These are phyloP conservation scores for Scutellaria barbata DNA, from an alignment of 257 asterid species.

Conservation along the genomic window DNA sequence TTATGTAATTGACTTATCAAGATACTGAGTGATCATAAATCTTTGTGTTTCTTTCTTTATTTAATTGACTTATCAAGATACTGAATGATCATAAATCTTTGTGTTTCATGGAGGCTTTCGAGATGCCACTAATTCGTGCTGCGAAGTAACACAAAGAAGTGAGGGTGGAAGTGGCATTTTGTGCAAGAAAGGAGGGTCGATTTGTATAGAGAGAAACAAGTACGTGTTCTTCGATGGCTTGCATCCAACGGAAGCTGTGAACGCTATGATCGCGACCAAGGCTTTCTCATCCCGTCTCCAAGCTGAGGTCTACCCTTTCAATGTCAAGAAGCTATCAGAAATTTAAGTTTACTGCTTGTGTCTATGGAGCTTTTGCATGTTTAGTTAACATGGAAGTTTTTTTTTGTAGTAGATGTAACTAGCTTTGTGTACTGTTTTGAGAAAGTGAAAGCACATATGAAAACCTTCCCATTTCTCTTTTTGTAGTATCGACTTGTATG, in stretches of 20 bases:
- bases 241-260: constrained; percentile 81
- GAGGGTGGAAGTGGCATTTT: constrained; percentile 59
- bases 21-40: not conserved
- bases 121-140: constrained; percentile 51
- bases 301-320: constrained; percentile 65
- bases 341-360: constrained; percentile 24
- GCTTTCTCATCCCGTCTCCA: constrained; percentile 50
- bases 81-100: not conserved
- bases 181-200: constrained; percentile 63
- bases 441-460: not conserved
- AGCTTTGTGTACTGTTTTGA: not conserved
- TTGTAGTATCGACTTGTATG: not conserved
- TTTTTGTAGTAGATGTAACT: not conserved
- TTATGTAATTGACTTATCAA: not conserved
- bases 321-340: constrained; percentile 49
- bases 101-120: constrained; percentile 46
- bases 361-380: not conserved
- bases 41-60: not conserved
- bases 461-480: not conserved
- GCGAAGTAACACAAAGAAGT: constrained; percentile 47
- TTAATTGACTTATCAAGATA: not conserved
- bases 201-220: constrained; percentile 49
- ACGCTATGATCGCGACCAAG: constrained; percentile 54
- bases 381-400: not conserved
- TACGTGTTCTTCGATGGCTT: constrained; percentile 70